Conservation (phyloP, 1,284 basidiomycete genomes). For the Melampsora abietis-canadensis region DNA sequence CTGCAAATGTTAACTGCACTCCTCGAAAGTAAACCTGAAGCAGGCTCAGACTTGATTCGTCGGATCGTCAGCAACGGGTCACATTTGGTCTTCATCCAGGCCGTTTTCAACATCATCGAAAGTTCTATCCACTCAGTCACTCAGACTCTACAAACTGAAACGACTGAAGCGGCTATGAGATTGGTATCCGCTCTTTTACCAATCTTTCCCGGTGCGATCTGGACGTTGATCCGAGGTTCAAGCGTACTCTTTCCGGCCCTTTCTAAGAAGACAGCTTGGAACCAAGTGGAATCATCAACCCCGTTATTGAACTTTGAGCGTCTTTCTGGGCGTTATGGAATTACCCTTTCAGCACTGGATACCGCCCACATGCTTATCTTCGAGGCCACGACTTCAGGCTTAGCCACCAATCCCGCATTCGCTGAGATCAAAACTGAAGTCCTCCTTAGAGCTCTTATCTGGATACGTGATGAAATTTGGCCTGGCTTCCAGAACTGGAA, state of each 20-base stretch:
- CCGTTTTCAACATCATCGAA: constrained; percentile 34
- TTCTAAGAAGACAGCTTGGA: constrained; percentile 25
- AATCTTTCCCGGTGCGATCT: constrained; percentile 39
- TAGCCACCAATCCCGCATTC: constrained; percentile 27
- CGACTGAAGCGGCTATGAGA: constrained; percentile 29
- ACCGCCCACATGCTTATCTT: constrained; percentile 32
- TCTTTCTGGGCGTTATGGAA: constrained; percentile 33
- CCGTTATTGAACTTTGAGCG: constrained; percentile 31
- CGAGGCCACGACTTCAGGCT: constrained; percentile 32
- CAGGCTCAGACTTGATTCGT: constrained; percentile 30
- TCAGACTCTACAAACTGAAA: constrained; percentile 16
- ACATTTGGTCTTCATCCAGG: constrained; percentile 26
- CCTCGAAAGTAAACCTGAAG: constrained; percentile 24
- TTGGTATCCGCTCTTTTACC: constrained; percentile 33
- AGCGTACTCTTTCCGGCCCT: constrained; percentile 33
- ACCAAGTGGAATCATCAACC: constrained; percentile 1
- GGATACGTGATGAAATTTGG: constrained; percentile 43
- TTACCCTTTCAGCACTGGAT: constrained; percentile 38
- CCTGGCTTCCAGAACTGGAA: constrained; percentile 43
- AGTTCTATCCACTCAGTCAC: constrained; percentile 21
- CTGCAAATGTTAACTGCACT: constrained; percentile 27
- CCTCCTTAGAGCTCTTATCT: constrained; percentile 29
- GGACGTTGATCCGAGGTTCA: constrained; percentile 39
- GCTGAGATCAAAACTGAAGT: constrained; percentile 38
- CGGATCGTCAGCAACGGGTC: constrained; percentile 24